Percentiles rank a stretch among this genome's conserved stretches.
Evolutionary conservation across 306 rosid genomes (phyloP).

Genomic region (Fragaria nilgerrensis): DNA sequence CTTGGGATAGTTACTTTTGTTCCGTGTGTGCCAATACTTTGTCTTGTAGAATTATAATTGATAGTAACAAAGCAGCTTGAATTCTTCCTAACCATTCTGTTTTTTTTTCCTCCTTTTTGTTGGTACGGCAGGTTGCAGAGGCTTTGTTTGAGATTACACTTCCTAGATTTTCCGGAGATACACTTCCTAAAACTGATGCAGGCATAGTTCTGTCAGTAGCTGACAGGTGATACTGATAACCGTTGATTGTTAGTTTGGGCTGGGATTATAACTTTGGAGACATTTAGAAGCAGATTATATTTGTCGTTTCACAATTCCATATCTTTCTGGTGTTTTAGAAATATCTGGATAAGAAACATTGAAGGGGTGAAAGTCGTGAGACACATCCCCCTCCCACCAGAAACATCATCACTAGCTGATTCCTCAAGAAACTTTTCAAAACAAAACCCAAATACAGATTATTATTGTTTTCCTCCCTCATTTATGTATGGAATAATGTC

Average conservation of each 20-base stretch:
- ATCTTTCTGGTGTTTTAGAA: background rate
- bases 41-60: background rate
- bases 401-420: background rate
- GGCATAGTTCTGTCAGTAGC: slow-evolving; percentile 81
- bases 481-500: background rate
- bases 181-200: slow-evolving; percentile 68
- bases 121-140: slow-evolving; percentile 63
- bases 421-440: background rate
- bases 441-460: background rate
- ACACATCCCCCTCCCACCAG: background rate
- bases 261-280: background rate
- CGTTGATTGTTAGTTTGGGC: background rate
- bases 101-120: slow-evolving; percentile 3
- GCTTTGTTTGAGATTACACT: slow-evolving; percentile 85
- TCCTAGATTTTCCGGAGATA: slow-evolving; percentile 95
- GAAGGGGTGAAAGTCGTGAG: background rate
- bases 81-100: slow-evolving; percentile 15
- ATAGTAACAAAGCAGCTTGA: background rate
- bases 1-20: slow-evolving; percentile 9
- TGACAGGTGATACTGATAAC: slow-evolving; percentile 58
- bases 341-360: background rate
- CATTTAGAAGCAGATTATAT: background rate
- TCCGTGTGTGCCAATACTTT: slow-evolving; percentile 6
- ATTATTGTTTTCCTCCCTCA: background rate
- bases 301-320: background rate